Conservation (phyloP, 306 rosid genomes). For the Malus sieversii region DNA sequence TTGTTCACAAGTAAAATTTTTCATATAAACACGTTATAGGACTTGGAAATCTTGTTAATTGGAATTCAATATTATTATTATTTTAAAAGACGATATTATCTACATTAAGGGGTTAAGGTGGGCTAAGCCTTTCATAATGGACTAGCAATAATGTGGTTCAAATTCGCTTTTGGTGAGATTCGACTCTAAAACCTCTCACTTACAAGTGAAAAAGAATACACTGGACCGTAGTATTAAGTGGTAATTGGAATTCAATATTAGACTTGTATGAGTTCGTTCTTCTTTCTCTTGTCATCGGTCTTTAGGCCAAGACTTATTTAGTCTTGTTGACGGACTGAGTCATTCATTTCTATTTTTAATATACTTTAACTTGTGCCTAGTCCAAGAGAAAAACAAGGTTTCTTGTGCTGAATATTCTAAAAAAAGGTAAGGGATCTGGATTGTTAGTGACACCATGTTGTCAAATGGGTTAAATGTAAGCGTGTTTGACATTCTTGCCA, state of each 20-base stretch:
- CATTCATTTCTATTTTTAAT: too few species aligned
- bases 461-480: neutral
- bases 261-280: neutral
- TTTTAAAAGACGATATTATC: too few species aligned
- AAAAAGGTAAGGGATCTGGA: neutral
- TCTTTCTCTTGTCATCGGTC: neutral
- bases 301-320: too few species aligned
- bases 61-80: too few species aligned
- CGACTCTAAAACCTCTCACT: accelerated
- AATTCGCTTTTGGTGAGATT: too few species aligned
- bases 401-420: neutral
- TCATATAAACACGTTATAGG: too few species aligned
- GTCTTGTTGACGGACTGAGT: neutral
- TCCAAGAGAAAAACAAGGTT: neutral
- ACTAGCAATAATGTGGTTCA: too few species aligned
- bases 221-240: too few species aligned
- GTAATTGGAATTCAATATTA: neutral
- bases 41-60: too few species aligned
- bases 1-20: too few species aligned
- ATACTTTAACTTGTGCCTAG: neutral
- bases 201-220: too few species aligned
- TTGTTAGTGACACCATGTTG: neutral
- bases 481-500: neutral
- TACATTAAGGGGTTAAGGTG: too few species aligned
- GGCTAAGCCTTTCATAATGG: accelerated